phyloP scores from a whole-genome alignment of 1,284 basidiomycete genomes.

The Melanopsichium pennsylvanicum region DNA sequence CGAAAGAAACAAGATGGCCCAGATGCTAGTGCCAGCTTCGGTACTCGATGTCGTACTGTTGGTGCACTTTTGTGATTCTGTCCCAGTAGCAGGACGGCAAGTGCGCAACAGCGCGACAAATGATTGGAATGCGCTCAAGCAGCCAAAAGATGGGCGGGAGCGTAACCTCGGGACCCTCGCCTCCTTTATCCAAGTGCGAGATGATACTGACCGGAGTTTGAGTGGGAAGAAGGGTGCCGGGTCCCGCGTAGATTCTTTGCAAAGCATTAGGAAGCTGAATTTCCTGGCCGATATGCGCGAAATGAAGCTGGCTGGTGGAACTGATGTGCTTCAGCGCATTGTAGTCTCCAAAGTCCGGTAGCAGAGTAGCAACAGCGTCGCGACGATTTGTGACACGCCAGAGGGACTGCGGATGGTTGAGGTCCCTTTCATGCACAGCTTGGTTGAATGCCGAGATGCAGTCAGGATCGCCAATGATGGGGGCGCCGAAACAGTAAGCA shows the following conservation, averaged over 20 bases:
- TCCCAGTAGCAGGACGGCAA: slow-evolving; percentile 41
- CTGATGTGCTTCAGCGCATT: slow-evolving; percentile 26
- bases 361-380: slow-evolving; percentile 43
- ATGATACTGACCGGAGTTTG: slow-evolving; percentile 32
- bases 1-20: too few species aligned
- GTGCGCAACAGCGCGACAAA: slow-evolving; percentile 30
- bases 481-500: slow-evolving; percentile 47
- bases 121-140: slow-evolving; percentile 18
- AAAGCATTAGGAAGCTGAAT: slow-evolving; percentile 29
- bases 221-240: slow-evolving; percentile 39
- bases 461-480: slow-evolving; percentile 45
- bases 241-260: slow-evolving; percentile 33
- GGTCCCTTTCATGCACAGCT: slow-evolving; percentile 16
- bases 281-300: slow-evolving; percentile 47
- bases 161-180: slow-evolving; percentile 32
- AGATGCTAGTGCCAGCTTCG: slow-evolving; percentile 18
- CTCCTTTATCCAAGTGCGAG: slow-evolving; percentile 30
- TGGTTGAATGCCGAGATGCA: slow-evolving; percentile 43
- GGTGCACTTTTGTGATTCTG: slow-evolving; percentile 33
- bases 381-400: slow-evolving; percentile 44
- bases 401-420: slow-evolving; percentile 34
- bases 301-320: slow-evolving; percentile 45
- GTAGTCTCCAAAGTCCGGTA: slow-evolving; percentile 45
- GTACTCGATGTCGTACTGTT: slow-evolving; percentile 20
- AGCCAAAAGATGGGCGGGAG: slow-evolving; percentile 19